Evolutionary conservation across 108 stramenopile species (phyloP), one percentile per base, ranked within the genome.

Genomic region (Cyclotella baltica): DNA sequence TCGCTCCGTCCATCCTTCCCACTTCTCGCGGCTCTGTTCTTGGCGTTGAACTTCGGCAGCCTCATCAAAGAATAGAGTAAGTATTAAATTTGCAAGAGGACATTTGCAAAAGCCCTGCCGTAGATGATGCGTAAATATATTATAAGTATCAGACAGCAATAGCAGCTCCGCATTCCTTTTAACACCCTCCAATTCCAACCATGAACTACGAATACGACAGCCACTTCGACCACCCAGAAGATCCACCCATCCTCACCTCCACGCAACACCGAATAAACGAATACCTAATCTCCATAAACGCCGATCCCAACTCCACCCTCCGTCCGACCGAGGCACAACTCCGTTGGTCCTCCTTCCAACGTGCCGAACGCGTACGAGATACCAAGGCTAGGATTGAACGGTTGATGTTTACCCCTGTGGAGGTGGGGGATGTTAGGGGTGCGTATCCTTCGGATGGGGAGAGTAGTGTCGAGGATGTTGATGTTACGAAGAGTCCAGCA

Each of bases 291-390:
- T 27, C 28, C 22, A 66, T 75, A 6, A 29, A 75, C 55, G 74
- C 65, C 53, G 74, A 75, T 28, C 74, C 53, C 56, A 75, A 56
- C 55, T 30, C 64, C 10, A 29, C 53, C 4, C 43, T 22, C 10
- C 77, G 80, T n/a, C 73, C 78, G 18, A 91, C 93, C 20, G 89
- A 94, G 76, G 90, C 89, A 10, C 93, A 94, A 62, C 73, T 94
- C 0, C 88, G 90, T 55, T 91, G 88, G 87, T 83, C 90, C 8
- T 89, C 90, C 58, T 89, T 94, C 74, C 90, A 90, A 75, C 87
- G 87, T 67, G 87, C 87, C 37, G 73, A 79, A 29, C 73, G 80
- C 47, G 93, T 89, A 2, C 59, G 65, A 15, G 75, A 77, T 34
- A 85, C 89, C 2, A 78, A 80, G 62, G 63, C 67, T 35, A 63